Evolutionary conservation across 257 asterid species (phyloP).

Genomic region (Primulina eburnea): DNA sequence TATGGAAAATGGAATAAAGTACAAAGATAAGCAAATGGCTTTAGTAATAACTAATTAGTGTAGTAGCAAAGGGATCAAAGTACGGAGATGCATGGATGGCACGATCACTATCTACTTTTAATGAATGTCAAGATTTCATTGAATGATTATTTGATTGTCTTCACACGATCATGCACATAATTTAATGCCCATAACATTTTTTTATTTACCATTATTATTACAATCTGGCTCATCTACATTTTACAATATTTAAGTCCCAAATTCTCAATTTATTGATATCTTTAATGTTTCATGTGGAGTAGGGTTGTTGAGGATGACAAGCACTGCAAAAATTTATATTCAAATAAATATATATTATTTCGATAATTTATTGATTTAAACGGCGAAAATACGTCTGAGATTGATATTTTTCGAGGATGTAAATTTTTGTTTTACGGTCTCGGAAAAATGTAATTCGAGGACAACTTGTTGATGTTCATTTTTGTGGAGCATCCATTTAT

Average conservation of each 20-base stretch:
- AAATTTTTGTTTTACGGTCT: too few species aligned
- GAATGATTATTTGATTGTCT: background rate
- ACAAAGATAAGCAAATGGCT: too few species aligned
- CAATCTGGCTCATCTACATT: background rate
- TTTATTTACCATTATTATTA: background rate
- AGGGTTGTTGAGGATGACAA: background rate
- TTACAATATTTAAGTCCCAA: background rate
- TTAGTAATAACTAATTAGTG: too few species aligned
- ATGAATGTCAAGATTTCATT: background rate
- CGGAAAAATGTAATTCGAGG: too few species aligned
- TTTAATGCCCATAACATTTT: background rate
- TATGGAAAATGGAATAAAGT: too few species aligned
- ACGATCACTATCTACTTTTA: background rate
- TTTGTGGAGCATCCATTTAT: too few species aligned
- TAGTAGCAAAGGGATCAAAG: too few species aligned
- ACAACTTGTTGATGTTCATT: too few species aligned
- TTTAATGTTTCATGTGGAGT: background rate
- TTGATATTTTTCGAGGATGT: too few species aligned
- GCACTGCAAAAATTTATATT: background rate
- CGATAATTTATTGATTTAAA: background rate
- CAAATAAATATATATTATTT: too few species aligned
- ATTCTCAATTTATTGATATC: background rate
- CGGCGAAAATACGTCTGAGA: too few species aligned
- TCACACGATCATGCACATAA: constrained; percentile 1
- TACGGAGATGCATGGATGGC: background rate